Conservation (phyloP, 805 yeast genomes). For the Sungouiella thailandica region DNA sequence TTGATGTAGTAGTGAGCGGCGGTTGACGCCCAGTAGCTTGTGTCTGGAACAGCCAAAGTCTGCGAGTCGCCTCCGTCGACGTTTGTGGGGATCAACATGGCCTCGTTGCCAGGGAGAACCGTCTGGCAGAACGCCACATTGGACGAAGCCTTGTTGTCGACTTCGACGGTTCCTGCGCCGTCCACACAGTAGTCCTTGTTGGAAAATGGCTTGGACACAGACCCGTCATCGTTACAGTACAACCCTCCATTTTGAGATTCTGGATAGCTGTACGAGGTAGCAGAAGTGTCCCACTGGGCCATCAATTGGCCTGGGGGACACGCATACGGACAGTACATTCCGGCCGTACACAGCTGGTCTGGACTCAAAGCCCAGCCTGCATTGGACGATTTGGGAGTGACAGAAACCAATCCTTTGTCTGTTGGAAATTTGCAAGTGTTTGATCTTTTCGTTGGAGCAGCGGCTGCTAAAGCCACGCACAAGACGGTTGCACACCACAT, state of each 20-base stretch:
- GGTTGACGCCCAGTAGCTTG: conserved; percentile 79
- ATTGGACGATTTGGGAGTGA: conserved; percentile 52
- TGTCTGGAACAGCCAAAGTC: conserved; percentile 76
- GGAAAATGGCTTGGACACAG: conserved; percentile 55
- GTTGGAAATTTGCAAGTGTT: conserved; percentile 65
- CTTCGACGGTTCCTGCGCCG: conserved; percentile 72
- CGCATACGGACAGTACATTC: conserved; percentile 87
- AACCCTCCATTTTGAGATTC: conserved; percentile 80
- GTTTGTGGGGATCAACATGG: conserved; percentile 83
- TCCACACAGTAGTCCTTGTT: conserved; percentile 62
- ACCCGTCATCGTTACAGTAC: conserved; percentile 68
- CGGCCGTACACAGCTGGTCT: conserved; percentile 67
- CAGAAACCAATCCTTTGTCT: conserved; percentile 62
- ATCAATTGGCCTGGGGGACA: conserved; percentile 83
- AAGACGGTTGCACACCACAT: conserved; percentile 16
- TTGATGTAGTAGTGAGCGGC: conserved; percentile 85
- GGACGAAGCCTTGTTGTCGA: conserved; percentile 49
- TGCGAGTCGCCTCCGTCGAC: conserved; percentile 46
- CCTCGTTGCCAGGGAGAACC: conserved; percentile 90
- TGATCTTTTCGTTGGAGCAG: conserved; percentile 26
- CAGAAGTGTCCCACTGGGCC: conserved; percentile 83
- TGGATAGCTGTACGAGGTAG: conserved; percentile 72
- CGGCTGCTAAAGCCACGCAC: conserved; percentile 17
- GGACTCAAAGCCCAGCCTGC: conserved; percentile 87
- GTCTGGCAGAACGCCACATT: conserved; percentile 88